Percentiles rank a stretch among this genome's conserved stretches.
Conservation (phyloP, 768 basidiomycete species). For the Auriscalpium microsporum region DNA sequence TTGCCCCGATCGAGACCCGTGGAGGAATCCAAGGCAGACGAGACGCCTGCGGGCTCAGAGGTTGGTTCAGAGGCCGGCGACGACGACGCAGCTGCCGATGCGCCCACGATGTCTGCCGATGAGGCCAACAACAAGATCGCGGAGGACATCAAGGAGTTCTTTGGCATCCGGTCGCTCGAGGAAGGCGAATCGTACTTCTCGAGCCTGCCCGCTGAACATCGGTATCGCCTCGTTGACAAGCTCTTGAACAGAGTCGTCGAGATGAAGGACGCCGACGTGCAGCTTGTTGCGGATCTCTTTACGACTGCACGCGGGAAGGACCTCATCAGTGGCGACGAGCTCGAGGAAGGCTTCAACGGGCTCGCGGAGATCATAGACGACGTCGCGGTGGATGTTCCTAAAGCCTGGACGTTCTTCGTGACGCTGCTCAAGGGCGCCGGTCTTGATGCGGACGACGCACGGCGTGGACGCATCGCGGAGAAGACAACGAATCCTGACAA, state of each 20-base stretch:
- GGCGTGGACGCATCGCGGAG: conserved; percentile 44
- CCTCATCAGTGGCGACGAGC: conserved; percentile 46
- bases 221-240: conserved; percentile 62
- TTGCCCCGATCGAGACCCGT: conserved; percentile 70
- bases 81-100: conserved; percentile 30
- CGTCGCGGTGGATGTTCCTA: conserved; percentile 83
- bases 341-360: conserved; percentile 68
- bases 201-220: conserved; percentile 56
- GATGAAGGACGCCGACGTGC: conserved; percentile 72
- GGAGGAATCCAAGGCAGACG: conserved; percentile 29
- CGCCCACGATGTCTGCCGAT: conserved; percentile 47
- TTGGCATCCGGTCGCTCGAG: conserved; percentile 70
- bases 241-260: conserved; percentile 69
- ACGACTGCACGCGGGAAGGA: conserved; percentile 48
- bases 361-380: conserved; percentile 79
- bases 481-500: conserved; percentile 56
- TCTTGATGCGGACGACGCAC: conserved; percentile 49
- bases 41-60: conserved; percentile 39
- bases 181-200: conserved; percentile 87
- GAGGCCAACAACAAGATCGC: conserved; percentile 69
- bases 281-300: conserved; percentile 73
- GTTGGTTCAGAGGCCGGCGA: conserved; percentile 44
- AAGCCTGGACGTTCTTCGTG: conserved; percentile 70
- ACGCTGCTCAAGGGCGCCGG: conserved; percentile 64
- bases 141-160: conserved; percentile 83